A percentile compares a stretch with the other conserved stretches of the same genome.
Evolutionary conservation across 495 filamentous ascomycete genomes (phyloP).

Genomic region (Hypoxylon fuscum): DNA sequence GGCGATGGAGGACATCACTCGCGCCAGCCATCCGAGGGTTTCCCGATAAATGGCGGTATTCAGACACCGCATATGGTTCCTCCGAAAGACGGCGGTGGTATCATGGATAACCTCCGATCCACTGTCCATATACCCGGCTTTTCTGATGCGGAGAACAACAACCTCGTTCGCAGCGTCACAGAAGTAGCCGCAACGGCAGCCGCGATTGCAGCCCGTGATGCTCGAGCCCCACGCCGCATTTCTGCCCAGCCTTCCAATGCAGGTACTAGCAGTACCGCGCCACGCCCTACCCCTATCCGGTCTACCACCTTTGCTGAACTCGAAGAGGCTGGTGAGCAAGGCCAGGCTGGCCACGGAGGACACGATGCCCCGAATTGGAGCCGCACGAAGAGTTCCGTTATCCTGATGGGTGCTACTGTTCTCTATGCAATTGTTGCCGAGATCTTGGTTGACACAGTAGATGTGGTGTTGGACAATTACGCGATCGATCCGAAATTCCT

Average conservation of each 20-base stretch:
- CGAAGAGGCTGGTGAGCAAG: slow-evolving; percentile 49
- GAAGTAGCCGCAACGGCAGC: slow-evolving; percentile 94
- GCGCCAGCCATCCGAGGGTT: slow-evolving; percentile 53
- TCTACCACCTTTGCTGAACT: slow-evolving; percentile 51
- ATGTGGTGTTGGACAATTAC: slow-evolving; percentile 87
- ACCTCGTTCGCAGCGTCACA: slow-evolving; percentile 80
- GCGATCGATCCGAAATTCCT: slow-evolving; percentile 98
- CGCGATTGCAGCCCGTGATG: slow-evolving; percentile 85
- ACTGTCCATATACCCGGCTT: slow-evolving; percentile 71
- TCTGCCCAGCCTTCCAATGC: slow-evolving; percentile 38
- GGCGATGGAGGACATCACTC: slow-evolving; percentile 53
- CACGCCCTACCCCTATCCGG: slow-evolving; percentile 47
- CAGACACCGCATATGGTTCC: slow-evolving; percentile 75
- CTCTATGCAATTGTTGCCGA: slow-evolving; percentile 97
- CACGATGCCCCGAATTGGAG: slow-evolving; percentile 99
- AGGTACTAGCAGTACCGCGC: slow-evolving; percentile 39
- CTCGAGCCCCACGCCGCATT: slow-evolving; percentile 47
- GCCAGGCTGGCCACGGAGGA: slow-evolving; percentile 72
- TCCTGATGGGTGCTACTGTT: slow-evolving; percentile 88
- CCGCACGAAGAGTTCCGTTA: slow-evolving; percentile 84
- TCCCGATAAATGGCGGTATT: slow-evolving; percentile 41
- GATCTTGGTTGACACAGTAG: slow-evolving; percentile 95
- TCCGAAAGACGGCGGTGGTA: slow-evolving; percentile 64
- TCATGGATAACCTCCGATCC: slow-evolving; percentile 46
- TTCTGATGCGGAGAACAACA: slow-evolving; percentile 79